Evolutionary conservation across 352 stramenopile species (phyloP).

Genomic region (Phytopythium cucurbitacearum): DNA sequence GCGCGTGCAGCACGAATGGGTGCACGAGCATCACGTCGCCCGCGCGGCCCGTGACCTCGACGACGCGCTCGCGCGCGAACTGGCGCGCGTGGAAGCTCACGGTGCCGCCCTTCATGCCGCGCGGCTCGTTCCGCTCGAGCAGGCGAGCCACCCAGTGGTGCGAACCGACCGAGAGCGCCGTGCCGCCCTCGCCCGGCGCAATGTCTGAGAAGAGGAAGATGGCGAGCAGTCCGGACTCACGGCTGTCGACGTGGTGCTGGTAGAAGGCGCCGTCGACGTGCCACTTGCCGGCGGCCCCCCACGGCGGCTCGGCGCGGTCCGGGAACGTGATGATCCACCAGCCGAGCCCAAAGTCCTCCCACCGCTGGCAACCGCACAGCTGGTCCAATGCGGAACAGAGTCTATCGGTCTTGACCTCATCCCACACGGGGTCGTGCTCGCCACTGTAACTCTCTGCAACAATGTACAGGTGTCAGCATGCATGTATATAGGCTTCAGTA

Average conservation of each 20-base stretch:
- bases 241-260: conserved; percentile 66
- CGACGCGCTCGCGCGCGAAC: conserved; percentile 19
- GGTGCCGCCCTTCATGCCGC: conserved; percentile 52
- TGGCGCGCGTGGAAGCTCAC: conserved; percentile 44
- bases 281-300: conserved; percentile 70
- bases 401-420: conserved; percentile 31
- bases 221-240: conserved; percentile 61
- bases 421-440: conserved; percentile 37
- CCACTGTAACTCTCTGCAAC: conserved; percentile 40
- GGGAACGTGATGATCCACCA: conserved; percentile 87
- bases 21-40: conserved; percentile 81
- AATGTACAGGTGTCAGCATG: conserved; percentile 1
- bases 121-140: conserved; percentile 41
- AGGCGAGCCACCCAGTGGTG: conserved; percentile 56
- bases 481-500: conserved; percentile 1
- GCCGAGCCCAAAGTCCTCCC: conserved; percentile 68
- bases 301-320: conserved; percentile 37
- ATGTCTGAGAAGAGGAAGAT: conserved; percentile 85
- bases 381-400: conserved; percentile 63
- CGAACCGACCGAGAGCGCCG: conserved; percentile 58
- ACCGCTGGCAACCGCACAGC: conserved; percentile 54
- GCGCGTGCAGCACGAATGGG: conserved; percentile 75
- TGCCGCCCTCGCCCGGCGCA: conserved; percentile 52
- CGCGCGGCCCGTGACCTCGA: conserved; percentile 63
- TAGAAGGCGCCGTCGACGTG: conserved; percentile 78